These are phyloP conservation scores for Colletotrichum karsti DNA, from an alignment of 2,329 filamentous ascomycete genomes.

Conservation along the genomic window DNA sequence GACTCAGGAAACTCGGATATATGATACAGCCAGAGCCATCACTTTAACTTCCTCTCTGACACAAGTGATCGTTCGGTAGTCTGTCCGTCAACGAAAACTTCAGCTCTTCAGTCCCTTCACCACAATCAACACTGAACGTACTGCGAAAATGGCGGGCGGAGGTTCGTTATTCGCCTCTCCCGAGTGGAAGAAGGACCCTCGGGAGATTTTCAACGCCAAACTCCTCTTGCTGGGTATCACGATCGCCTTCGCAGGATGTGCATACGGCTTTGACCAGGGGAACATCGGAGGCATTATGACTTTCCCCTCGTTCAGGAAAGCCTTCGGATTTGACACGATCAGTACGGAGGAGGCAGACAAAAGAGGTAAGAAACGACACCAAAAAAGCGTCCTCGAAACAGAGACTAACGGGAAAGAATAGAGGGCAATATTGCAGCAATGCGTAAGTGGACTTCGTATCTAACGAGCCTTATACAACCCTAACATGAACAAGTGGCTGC, in stretches of 20 bases:
- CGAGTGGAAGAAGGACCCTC: slow-evolving; percentile 45
- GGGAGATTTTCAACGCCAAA: slow-evolving; percentile 45
- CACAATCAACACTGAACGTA: background rate
- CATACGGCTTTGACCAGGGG: slow-evolving; percentile 48
- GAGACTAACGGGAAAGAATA: slow-evolving; percentile 10
- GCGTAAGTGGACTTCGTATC: slow-evolving; percentile 31
- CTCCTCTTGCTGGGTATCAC: slow-evolving; percentile 42
- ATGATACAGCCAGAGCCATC: slow-evolving; percentile 5
- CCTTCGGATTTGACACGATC: slow-evolving; percentile 43
- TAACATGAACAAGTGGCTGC: slow-evolving; percentile 38
- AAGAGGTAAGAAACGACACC: too few relatives aligned
- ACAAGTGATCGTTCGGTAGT: background rate
- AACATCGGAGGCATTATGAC: slow-evolving; percentile 49
- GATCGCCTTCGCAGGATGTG: slow-evolving; percentile 45
- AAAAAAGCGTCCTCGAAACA: too few relatives aligned
- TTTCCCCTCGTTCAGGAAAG: slow-evolving; percentile 42
- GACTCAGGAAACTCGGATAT: slow-evolving; percentile 8
- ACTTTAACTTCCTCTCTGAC: background rate
- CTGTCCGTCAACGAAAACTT: background rate
- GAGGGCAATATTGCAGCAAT: slow-evolving; percentile 42
- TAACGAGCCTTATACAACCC: background rate
- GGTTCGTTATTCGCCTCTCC: slow-evolving; percentile 46
- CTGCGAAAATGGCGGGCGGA: slow-evolving; percentile 42
- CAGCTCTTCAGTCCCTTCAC: background rate
- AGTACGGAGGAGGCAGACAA: slow-evolving; percentile 37